phyloP scores from a whole-genome alignment of 345 rosid genomes.

The Salix exigua region DNA sequence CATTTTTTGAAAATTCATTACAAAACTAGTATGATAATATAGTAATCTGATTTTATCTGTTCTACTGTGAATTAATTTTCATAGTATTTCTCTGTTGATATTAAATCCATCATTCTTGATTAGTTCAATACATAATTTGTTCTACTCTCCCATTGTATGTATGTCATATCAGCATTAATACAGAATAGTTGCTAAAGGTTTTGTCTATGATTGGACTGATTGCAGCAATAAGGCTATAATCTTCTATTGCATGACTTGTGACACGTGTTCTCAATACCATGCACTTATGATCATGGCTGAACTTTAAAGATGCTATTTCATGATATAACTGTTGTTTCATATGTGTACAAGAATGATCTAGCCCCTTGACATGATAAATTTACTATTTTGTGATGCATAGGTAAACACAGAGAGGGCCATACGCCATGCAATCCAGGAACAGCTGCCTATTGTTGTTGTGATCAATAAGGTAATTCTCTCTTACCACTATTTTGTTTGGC shows the following conservation, averaged over 20 bases:
- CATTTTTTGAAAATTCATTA: background rate
- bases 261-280: background rate
- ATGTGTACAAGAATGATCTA: background rate
- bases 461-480: constrained; percentile 63
- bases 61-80: background rate
- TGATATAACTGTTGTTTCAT: background rate
- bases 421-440: constrained; percentile 94
- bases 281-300: background rate
- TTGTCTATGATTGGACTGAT: background rate
- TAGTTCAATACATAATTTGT: background rate
- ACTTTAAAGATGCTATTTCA: background rate
- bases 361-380: constrained; percentile 6
- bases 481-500: constrained; percentile 4
- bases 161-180: background rate
- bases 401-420: constrained; percentile 98
- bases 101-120: background rate
- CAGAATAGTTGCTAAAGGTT: background rate
- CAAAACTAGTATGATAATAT: background rate
- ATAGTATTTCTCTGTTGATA: background rate
- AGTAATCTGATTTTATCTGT: background rate
- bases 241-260: background rate
- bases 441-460: constrained; percentile 88
- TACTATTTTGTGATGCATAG: constrained; percentile 32
- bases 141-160: background rate
- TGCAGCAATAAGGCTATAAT: background rate